phyloP scores from a whole-genome alignment of 129 eudicot species.

The Erigeron canadensis region DNA sequence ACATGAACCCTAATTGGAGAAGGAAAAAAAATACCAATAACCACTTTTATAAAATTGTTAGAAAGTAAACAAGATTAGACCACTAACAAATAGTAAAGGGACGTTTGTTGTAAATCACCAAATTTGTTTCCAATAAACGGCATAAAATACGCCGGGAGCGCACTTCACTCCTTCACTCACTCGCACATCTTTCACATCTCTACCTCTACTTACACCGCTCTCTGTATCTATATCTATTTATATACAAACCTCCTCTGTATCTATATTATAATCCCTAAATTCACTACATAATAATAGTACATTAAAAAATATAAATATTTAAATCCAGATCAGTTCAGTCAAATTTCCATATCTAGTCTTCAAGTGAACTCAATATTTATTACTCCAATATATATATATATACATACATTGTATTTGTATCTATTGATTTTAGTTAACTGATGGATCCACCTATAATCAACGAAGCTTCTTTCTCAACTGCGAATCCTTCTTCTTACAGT shows the following conservation, averaged over 20 bases:
- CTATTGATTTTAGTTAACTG: not conserved
- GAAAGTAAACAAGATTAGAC: not conserved
- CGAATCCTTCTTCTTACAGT: constrained; percentile 77
- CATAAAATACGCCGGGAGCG: constrained; percentile 32
- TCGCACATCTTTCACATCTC: constrained; percentile 15
- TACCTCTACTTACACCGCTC: not conserved
- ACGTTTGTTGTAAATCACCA: constrained; percentile 5
- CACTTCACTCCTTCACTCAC: constrained; percentile 31
- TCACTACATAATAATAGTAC: constrained; percentile 17
- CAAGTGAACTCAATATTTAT: constrained; percentile 21
- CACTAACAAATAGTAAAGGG: not conserved
- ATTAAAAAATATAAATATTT: not conserved
- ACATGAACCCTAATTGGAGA: not conserved
- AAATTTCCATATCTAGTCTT: constrained; percentile 28
- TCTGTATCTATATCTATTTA: not conserved
- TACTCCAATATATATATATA: constrained; percentile 3
- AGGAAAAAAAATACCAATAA: not conserved
- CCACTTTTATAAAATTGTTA: no score
- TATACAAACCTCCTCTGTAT: not conserved
- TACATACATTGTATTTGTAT: constrained; percentile 13
- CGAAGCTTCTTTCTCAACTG: constrained; percentile 66
- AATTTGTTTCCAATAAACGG: not conserved
- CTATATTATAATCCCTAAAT: constrained; percentile 2
- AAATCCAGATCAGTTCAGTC: constrained; percentile 28
- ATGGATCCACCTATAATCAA: constrained; percentile 87